Conservation (phyloP, 192 early-diverging fungal genomes). For the Backusella circina region DNA sequence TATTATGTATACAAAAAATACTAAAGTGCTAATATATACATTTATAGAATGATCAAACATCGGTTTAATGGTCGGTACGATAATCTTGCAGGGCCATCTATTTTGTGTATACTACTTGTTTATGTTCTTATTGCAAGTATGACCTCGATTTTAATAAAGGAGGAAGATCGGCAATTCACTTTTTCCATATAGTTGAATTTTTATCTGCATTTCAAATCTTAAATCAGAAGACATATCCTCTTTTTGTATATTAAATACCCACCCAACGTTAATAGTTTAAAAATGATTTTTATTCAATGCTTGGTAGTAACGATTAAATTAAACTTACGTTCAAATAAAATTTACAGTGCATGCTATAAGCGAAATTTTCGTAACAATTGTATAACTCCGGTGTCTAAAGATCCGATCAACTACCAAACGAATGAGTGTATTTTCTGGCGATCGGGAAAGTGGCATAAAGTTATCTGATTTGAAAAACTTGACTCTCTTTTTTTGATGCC, state of each 20-base stretch:
- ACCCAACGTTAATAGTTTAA: no score
- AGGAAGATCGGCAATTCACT: neutral
- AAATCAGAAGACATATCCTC: neutral
- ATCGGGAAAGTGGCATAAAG: neutral
- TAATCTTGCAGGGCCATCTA: conserved; percentile 66
- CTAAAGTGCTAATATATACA: no score
- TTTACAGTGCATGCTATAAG: no score
- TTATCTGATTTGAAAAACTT: neutral
- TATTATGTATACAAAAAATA: no score
- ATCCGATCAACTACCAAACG: no score
- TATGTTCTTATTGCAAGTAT: conserved; percentile 40
- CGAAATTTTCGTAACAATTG: no score
- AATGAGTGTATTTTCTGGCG: neutral
- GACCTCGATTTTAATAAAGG: no score
- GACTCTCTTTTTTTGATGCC: neutral
- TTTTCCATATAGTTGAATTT: conserved; percentile 12
- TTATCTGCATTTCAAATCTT: conserved; percentile 11
- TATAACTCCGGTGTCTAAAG: no score
- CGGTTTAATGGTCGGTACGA: conserved; percentile 61
- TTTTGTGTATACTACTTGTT: conserved; percentile 65
- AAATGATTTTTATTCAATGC: no score
- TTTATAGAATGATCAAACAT: conserved; percentile 18
- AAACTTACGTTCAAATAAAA: no score
- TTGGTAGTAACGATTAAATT: no score
- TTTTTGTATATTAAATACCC: no score